Percentiles rank a stretch among this genome's conserved stretches.
These are phyloP conservation scores for Clitopilus passeckerianus DNA, from an alignment of 768 basidiomycete species.

Conservation along the genomic window DNA sequence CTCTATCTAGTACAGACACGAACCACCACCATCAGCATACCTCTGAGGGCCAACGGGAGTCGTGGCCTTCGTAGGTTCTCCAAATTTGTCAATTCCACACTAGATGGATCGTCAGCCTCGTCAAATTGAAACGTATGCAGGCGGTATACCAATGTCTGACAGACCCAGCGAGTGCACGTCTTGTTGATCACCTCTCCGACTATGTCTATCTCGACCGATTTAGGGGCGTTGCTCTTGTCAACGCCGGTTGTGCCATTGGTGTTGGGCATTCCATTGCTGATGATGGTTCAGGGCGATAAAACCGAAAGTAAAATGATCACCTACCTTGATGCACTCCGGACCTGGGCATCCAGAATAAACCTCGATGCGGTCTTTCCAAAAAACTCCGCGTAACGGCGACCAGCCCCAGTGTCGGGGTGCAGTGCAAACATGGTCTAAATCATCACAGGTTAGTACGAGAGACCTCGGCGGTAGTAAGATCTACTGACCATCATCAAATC, in stretches of 20 bases:
- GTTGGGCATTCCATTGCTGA: no score
- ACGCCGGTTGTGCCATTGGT: background rate
- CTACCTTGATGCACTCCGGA: background rate
- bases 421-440: conserved; percentile 15
- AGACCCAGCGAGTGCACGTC: conserved; percentile 21
- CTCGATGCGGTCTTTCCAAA: conserved; percentile 11
- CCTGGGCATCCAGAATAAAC: conserved; percentile 8
- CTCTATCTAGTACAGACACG: no score
- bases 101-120: background rate
- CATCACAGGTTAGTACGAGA: background rate
- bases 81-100: conserved; percentile 5
- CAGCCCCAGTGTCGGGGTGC: conserved; percentile 9
- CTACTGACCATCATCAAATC: conserved; percentile 15
- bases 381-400: conserved; percentile 10
- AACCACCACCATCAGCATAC: no score
- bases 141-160: conserved; percentile 16
- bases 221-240: background rate
- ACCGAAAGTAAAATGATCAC: no score
- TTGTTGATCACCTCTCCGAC: conserved; percentile 19
- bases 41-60: background rate
- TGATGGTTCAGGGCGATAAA: no score
- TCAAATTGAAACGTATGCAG: background rate
- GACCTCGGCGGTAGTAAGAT: background rate
- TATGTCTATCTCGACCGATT: conserved; percentile 11
- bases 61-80: background rate